Conservation (phyloP, 1,284 basidiomycete species). For the Moesziomyces globuligerus region DNA sequence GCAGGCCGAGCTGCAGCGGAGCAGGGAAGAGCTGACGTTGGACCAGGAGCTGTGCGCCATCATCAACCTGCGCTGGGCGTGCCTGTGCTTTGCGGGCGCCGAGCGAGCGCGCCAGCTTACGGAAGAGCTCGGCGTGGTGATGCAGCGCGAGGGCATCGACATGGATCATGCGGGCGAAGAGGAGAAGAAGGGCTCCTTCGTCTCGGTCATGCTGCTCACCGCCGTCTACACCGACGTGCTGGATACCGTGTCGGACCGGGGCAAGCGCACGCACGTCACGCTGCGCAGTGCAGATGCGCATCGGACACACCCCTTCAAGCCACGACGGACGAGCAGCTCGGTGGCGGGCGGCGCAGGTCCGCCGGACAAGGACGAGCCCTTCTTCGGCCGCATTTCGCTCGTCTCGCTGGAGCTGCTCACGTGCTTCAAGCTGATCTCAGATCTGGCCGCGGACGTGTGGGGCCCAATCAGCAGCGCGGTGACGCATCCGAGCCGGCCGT, state of each 20-base stretch:
- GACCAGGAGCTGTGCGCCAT: constrained; percentile 42
- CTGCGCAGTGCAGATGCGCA: constrained; percentile 5
- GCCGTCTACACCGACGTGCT: constrained; percentile 43
- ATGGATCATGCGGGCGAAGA: constrained; percentile 32
- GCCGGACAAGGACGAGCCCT: constrained; percentile 28
- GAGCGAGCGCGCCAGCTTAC: constrained; percentile 32
- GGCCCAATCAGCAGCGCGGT: constrained; percentile 20
- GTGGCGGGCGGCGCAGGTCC: not conserved
- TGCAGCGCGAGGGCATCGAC: constrained; percentile 37
- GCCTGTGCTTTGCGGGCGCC: constrained; percentile 45
- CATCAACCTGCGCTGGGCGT: constrained; percentile 44
- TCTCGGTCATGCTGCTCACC: constrained; percentile 38
- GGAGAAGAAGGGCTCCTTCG: constrained; percentile 37
- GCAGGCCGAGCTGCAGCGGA: constrained; percentile 27
- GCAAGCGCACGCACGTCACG: constrained; percentile 29
- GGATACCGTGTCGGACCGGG: constrained; percentile 31
- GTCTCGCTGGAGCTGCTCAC: constrained; percentile 39
- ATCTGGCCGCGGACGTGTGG: constrained; percentile 50
- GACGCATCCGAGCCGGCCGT: constrained; percentile 10
- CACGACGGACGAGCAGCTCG: constrained; percentile 3
- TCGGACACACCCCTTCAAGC: constrained; percentile 1
- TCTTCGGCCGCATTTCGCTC: constrained; percentile 36
- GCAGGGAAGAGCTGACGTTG: constrained; percentile 25
- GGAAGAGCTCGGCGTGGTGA: constrained; percentile 39
- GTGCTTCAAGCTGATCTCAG: constrained; percentile 49